phyloP scores from a whole-genome alignment of 495 filamentous ascomycete species.

The Saxophila tyrrhenica region DNA sequence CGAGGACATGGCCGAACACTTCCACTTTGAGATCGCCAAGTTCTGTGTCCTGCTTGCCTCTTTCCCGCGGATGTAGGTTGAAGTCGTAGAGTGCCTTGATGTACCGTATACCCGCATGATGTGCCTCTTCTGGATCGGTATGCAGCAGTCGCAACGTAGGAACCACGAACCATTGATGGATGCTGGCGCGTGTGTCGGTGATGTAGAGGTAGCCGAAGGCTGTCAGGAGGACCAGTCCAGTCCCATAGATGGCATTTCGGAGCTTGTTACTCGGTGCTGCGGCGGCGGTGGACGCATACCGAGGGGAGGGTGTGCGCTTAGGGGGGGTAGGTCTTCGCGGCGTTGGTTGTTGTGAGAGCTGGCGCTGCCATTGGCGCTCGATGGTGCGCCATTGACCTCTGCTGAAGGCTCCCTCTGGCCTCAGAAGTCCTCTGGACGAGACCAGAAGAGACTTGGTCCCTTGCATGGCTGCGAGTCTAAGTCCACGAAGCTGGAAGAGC shows the following conservation, averaged over 20 bases:
- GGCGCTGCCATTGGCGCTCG: slow-evolving; percentile 4
- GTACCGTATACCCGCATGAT: slow-evolving; percentile 58
- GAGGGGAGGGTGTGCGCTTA: not conserved
- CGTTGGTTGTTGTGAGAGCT: not conserved
- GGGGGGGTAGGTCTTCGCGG: not conserved
- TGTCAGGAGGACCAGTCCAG: slow-evolving; percentile 40
- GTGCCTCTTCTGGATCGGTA: slow-evolving; percentile 83
- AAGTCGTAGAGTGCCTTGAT: slow-evolving; percentile 54
- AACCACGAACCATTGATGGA: slow-evolving; percentile 72
- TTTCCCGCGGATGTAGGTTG: slow-evolving; percentile 62
- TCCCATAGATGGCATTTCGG: slow-evolving; percentile 37
- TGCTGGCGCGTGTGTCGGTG: slow-evolving; percentile 79
- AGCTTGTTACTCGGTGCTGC: not conserved
- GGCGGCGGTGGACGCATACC: slow-evolving; percentile 1
- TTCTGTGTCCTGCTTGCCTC: slow-evolving; percentile 42
- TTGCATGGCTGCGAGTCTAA: not conserved
- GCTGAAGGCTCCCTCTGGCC: not conserved
- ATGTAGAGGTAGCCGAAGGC: slow-evolving; percentile 59
- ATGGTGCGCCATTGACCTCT: not conserved
- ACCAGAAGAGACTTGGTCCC: not conserved
- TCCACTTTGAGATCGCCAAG: slow-evolving; percentile 40
- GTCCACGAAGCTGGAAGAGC: no score
- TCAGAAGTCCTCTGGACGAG: not conserved
- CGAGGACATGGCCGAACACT: slow-evolving; percentile 67
- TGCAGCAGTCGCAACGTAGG: slow-evolving; percentile 59